Evolutionary conservation across 1,284 basidiomycete genomes (phyloP), one percentile per base, ranked within the genome.

Genomic region (Heterobasidion occidentale): DNA sequence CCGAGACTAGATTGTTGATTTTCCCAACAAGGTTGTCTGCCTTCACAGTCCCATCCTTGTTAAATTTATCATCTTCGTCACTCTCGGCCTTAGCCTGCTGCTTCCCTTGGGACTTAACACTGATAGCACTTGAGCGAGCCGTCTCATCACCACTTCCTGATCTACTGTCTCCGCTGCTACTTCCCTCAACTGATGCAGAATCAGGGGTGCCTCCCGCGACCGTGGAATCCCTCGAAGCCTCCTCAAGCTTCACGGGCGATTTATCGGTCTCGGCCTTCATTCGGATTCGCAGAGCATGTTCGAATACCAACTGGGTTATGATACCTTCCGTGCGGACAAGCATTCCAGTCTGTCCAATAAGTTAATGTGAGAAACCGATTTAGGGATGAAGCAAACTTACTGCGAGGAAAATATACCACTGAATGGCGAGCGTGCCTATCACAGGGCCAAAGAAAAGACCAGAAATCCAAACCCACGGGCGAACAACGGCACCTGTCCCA

Each of bases 401-500:
- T 11, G 70, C 70, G 47, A 78, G 63, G 62, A 74, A 80, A 45
- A 79, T 74, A 57, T 79, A 83, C 72, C 75, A 77, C 58, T 84
- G 73, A 49, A 72, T 67, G 9, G 64, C 65, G 9, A 74, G 52
- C 4, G 72, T 71, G 15, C 70, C 70, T 49, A 75, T 36, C 11
- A 79, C 63, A 2, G 84, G 84, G 8, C 81, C 86, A 2, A 83
- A 17, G 66, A 87, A 83, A 9, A 90, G 73, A 64, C 77, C 72
- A 2, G 70, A 49, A 42, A 89, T 77, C 87, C 88, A 90, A 19
- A 88, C 77, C 78, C 72, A 77, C 0, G 80, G 79, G 12, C 71
- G 66, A 46, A 80, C 66, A 4, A 63, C 60, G 0, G 72, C 69
- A 9, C 62, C 70, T n/a, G 70, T 58, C 2, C 74, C 74, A n/a